Percentiles rank a stretch among this genome's conserved stretches.
Conservation (phyloP, 1,284 basidiomycete species). For the Ustilago xerochloae region DNA sequence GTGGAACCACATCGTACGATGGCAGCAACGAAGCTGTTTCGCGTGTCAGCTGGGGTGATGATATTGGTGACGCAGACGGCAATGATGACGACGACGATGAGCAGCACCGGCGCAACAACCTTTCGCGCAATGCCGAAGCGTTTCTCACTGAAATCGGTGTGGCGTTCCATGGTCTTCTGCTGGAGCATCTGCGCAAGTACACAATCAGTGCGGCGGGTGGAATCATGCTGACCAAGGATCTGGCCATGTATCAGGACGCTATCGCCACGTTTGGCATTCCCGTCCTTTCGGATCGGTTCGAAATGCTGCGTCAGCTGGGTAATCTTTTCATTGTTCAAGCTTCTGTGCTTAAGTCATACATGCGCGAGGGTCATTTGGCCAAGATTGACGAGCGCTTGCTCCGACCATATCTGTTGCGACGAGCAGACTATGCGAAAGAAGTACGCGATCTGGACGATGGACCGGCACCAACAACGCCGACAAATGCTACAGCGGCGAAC, state of each 20-base stretch:
- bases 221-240: conserved; percentile 96
- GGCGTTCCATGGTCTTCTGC: conserved; percentile 89
- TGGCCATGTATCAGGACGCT: conserved; percentile 95
- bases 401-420: conserved; percentile 88
- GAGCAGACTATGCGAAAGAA: conserved; percentile 78
- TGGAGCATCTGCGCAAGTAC: conserved; percentile 96
- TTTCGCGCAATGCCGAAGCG: conserved; percentile 80
- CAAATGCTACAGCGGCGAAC: conserved; percentile 8
- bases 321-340: conserved; percentile 78
- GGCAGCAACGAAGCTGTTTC: conserved; percentile 4
- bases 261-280: conserved; percentile 83
- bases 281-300: conserved; percentile 90
- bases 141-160: conserved; percentile 94
- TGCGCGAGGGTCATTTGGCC: conserved; percentile 71
- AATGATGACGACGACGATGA: conserved; percentile 29
- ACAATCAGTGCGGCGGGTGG: conserved; percentile 96
- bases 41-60: conserved; percentile 25
- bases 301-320: conserved; percentile 96
- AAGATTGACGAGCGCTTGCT: conserved; percentile 87
- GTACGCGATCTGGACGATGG: conserved; percentile 58
- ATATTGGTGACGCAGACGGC: conserved; percentile 3
- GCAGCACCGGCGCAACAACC: conserved; percentile 18
- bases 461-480: conserved; percentile 12
- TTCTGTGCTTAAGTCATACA: conserved; percentile 64
- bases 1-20: conserved; percentile 14